Percentiles rank a stretch among this genome's conserved stretches.
Conservation (phyloP, 2,329 filamentous ascomycete species). For the Aspergillus spinulosporus region DNA sequence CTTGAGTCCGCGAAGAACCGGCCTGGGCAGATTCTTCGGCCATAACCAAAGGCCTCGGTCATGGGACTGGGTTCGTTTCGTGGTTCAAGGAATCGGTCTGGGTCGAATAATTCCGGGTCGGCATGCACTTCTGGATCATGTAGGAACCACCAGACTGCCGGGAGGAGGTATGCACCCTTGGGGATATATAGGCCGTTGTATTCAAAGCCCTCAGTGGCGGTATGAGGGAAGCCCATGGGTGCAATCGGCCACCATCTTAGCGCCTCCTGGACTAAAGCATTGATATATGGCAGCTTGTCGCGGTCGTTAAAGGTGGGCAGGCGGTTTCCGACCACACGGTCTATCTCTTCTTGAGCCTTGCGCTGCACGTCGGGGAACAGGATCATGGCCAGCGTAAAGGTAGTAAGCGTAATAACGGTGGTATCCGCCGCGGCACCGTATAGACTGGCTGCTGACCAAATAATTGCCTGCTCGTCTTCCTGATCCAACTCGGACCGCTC, state of each 20-base stretch:
- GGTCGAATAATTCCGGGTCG: conserved; percentile 43
- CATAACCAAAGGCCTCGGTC: conserved; percentile 37
- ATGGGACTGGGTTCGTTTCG: conserved; percentile 41
- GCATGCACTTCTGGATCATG: conserved; percentile 42
- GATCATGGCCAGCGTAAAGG: conserved; percentile 55
- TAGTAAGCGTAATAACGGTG: conserved; percentile 45
- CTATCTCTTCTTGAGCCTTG: conserved; percentile 50
- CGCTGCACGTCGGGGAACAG: conserved; percentile 54
- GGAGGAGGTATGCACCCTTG: conserved; percentile 39
- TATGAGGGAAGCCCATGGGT: conserved; percentile 36
- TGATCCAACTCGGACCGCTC: not conserved
- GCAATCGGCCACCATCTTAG: conserved; percentile 40
- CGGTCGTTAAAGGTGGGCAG: conserved; percentile 43
- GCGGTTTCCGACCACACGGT: conserved; percentile 38
- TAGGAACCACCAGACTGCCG: conserved; percentile 39
- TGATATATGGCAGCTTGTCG: conserved; percentile 37
- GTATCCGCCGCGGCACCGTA: conserved; percentile 19
- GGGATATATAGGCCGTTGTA: conserved; percentile 33
- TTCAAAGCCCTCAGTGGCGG: conserved; percentile 27
- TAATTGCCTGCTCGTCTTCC: not conserved
- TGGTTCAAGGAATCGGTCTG: conserved; percentile 43
- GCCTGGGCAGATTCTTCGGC: conserved; percentile 47
- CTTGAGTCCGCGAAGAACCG: conserved; percentile 45
- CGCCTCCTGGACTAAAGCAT: conserved; percentile 42
- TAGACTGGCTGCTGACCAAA: conserved; percentile 13